Evolutionary conservation across 345 rosid species (phyloP).

Genomic region (Murraya koenigii): DNA sequence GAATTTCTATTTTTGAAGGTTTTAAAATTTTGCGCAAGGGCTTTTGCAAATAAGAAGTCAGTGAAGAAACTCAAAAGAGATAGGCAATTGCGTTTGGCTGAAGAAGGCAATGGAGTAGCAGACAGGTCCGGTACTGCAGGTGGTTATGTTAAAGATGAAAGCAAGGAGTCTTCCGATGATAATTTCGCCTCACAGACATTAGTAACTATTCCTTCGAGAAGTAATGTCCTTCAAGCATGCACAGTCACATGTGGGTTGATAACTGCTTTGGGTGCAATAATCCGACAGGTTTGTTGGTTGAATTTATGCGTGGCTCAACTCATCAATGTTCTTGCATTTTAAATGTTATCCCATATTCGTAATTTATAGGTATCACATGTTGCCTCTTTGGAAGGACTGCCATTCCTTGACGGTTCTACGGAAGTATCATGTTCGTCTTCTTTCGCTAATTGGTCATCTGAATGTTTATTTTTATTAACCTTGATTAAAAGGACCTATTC

Average conservation of each 20-base stretch:
- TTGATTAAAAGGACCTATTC: neutral
- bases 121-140: constrained; percentile 27
- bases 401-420: constrained; percentile 58
- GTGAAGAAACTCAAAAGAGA: constrained; percentile 39
- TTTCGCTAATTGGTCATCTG: neutral
- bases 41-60: constrained; percentile 48
- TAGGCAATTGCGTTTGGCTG: constrained; percentile 8
- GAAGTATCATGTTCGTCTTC: constrained; percentile 39
- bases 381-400: constrained; percentile 71
- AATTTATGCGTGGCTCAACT: neutral
- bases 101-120: constrained; percentile 24
- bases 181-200: constrained; percentile 20
- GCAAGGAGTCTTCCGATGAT: constrained; percentile 8
- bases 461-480: neutral
- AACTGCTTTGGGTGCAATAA: constrained; percentile 57
- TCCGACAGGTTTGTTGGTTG: constrained; percentile 54
- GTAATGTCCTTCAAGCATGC: constrained; percentile 79
- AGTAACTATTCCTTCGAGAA: constrained; percentile 44
- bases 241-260: constrained; percentile 65
- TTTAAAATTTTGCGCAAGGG: constrained; percentile 22
- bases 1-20: constrained; percentile 21
- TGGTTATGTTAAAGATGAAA: constrained; percentile 23
- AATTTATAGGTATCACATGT: constrained; percentile 68
- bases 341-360: constrained; percentile 11
- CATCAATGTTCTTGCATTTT: neutral